Percentiles rank a stretch among this genome's conserved stretches.
Conservation (phyloP, 345 rosid genomes). For the Noccaea caerulescens region DNA sequence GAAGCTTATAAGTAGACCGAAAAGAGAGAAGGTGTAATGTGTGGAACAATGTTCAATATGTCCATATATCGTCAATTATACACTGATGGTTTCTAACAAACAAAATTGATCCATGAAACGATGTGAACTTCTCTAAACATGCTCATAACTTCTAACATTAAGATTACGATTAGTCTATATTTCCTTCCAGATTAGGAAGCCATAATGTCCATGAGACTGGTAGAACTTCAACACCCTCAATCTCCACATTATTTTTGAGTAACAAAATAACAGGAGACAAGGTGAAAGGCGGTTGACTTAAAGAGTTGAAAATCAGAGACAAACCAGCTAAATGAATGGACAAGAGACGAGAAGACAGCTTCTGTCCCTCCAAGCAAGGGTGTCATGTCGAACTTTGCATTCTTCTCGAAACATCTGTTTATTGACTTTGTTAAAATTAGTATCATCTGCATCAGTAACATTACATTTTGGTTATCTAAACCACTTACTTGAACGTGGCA, state of each 20-base stretch:
- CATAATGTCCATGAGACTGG: slow-evolving; percentile 14
- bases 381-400: slow-evolving; percentile 97
- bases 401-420: slow-evolving; percentile 96
- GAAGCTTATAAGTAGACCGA: background rate
- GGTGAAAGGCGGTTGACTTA: background rate
- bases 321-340: slow-evolving; percentile 95
- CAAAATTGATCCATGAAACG: background rate
- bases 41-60: background rate
- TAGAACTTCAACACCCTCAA: background rate
- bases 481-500: background rate
- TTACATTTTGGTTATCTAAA: slow-evolving; percentile 6
- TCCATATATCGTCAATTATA: background rate
- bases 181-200: slow-evolving; percentile 2
- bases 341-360: slow-evolving; percentile 94
- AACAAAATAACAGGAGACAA: slow-evolving; percentile 5
- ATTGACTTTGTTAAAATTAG: slow-evolving; percentile 92
- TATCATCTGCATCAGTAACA: slow-evolving; percentile 77
- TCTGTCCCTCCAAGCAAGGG: slow-evolving; percentile 99
- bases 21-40: slow-evolving; percentile 11
- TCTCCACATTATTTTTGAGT: background rate
- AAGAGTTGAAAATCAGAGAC: slow-evolving; percentile 46
- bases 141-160: too few relatives aligned
- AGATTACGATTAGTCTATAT: background rate
- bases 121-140: background rate
- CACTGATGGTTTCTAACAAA: background rate